phyloP scores from a whole-genome alignment of 805 yeast species.

The Grigorovia humatica region DNA sequence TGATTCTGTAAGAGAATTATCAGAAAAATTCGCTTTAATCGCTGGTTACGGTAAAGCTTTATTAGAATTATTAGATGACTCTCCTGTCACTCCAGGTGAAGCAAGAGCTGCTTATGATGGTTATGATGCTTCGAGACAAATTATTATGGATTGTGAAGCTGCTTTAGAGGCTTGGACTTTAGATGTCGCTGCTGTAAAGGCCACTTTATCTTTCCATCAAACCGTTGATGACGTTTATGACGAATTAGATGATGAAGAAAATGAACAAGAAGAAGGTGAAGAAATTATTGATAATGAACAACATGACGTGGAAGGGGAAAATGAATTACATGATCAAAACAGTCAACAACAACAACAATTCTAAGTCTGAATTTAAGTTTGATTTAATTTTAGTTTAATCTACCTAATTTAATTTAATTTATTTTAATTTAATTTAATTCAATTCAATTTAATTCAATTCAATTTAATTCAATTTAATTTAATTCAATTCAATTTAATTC shows the following conservation, averaged over 20 bases:
- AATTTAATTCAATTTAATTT: not conserved
- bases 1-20: conserved; percentile 86
- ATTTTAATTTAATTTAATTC: not conserved
- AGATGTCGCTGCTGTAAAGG: conserved; percentile 91
- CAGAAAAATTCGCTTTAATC: conserved; percentile 92
- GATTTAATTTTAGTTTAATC: too few relatives aligned
- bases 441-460: too few relatives aligned
- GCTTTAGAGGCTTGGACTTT: conserved; percentile 95
- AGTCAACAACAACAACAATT: conserved; percentile 2
- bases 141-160: conserved; percentile 91
- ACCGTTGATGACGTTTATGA: conserved; percentile 53
- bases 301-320: conserved; percentile 4
- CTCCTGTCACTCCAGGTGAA: conserved; percentile 98
- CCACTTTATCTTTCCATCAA: conserved; percentile 78
- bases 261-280: conserved; percentile 28
- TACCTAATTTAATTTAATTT: not conserved
- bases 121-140: conserved; percentile 95
- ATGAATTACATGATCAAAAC: conserved; percentile 1
- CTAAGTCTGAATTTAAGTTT: not conserved
- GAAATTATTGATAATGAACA: conserved; percentile 4
- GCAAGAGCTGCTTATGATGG: conserved; percentile 98
- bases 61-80: conserved; percentile 88
- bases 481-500: not conserved
- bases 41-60: conserved; percentile 98
- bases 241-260: conserved; percentile 37